Conservation (phyloP, 345 rosid genomes). For the Theobroma cacao region DNA sequence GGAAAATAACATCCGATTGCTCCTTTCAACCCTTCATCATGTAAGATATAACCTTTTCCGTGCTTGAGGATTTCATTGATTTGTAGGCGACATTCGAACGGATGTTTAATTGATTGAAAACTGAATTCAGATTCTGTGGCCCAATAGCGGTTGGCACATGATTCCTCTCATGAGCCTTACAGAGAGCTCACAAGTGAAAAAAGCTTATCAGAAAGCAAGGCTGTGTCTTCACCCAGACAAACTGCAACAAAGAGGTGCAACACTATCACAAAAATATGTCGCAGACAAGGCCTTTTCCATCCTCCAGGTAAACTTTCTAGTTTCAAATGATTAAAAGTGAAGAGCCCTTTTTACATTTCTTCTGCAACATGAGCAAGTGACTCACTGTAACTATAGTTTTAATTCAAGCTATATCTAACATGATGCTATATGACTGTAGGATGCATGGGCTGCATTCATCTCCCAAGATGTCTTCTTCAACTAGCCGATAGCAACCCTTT, state of each 20-base stretch:
- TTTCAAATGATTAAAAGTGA: neutral
- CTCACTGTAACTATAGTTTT: neutral
- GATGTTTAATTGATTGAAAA: neutral
- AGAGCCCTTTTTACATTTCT: neutral
- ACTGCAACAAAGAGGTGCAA: slow-evolving; percentile 81
- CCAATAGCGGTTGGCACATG: slow-evolving; percentile 69
- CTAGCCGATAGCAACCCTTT: slow-evolving; percentile 6
- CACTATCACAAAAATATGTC: slow-evolving; percentile 57
- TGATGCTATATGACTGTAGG: slow-evolving; percentile 36
- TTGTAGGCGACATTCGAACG: neutral
- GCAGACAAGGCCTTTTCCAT: slow-evolving; percentile 72
- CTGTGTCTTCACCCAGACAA: slow-evolving; percentile 94
- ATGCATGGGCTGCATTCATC: slow-evolving; percentile 37
- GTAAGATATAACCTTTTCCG: slow-evolving; percentile 30
- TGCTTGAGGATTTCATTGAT: slow-evolving; percentile 4
- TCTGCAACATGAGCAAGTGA: neutral
- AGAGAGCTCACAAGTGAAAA: slow-evolving; percentile 78
- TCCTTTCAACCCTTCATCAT: slow-evolving; percentile 76
- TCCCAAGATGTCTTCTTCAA: slow-evolving; percentile 20
- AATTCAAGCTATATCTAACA: neutral
- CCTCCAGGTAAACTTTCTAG: slow-evolving; percentile 58
- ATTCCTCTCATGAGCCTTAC: slow-evolving; percentile 51
- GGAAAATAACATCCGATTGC: slow-evolving; percentile 64
- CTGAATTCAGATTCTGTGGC: slow-evolving; percentile 66
- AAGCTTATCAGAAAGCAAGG: slow-evolving; percentile 90